A percentile compares a stretch with the other conserved stretches of the same genome.
phyloP scores from a whole-genome alignment of 768 basidiomycete species.

The Leccinum aurantiacum region DNA sequence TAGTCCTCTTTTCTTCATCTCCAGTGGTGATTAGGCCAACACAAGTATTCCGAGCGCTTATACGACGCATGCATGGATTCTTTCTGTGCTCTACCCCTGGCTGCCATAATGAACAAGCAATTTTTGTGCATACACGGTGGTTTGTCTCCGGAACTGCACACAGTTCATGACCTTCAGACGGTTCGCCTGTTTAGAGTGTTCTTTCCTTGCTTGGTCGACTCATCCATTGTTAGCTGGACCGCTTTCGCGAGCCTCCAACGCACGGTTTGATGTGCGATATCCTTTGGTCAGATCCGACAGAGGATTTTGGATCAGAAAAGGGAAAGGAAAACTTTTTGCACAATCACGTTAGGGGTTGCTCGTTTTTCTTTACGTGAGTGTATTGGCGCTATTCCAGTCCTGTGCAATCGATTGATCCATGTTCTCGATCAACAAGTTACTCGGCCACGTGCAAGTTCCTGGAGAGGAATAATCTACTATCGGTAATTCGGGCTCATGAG shows the following conservation, averaged over 20 bases:
- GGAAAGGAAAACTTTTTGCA: slow-evolving; percentile 64
- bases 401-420: not conserved
- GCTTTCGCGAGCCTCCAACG: slow-evolving; percentile 73
- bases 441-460: slow-evolving; percentile 92
- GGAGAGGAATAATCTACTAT: slow-evolving; percentile 86
- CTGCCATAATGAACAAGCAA: slow-evolving; percentile 79
- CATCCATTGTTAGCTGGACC: slow-evolving; percentile 50
- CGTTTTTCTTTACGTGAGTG: slow-evolving; percentile 71
- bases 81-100: slow-evolving; percentile 70
- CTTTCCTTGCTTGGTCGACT: not conserved
- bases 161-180: slow-evolving; percentile 61
- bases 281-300: slow-evolving; percentile 72
- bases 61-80: slow-evolving; percentile 75
- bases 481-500: slow-evolving; percentile 94
- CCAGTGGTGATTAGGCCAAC: slow-evolving; percentile 48
- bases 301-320: slow-evolving; percentile 71
- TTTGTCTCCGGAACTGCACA: slow-evolving; percentile 66
- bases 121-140: slow-evolving; percentile 78
- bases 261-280: slow-evolving; percentile 76
- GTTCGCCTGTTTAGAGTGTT: slow-evolving; percentile 36
- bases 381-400: not conserved
- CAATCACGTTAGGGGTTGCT: slow-evolving; percentile 73
- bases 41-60: slow-evolving; percentile 73
- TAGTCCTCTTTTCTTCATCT: slow-evolving; percentile 5
- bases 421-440: slow-evolving; percentile 46